Conservation (phyloP, 2,329 filamentous ascomycete genomes). For the Neonectria sp. region DNA sequence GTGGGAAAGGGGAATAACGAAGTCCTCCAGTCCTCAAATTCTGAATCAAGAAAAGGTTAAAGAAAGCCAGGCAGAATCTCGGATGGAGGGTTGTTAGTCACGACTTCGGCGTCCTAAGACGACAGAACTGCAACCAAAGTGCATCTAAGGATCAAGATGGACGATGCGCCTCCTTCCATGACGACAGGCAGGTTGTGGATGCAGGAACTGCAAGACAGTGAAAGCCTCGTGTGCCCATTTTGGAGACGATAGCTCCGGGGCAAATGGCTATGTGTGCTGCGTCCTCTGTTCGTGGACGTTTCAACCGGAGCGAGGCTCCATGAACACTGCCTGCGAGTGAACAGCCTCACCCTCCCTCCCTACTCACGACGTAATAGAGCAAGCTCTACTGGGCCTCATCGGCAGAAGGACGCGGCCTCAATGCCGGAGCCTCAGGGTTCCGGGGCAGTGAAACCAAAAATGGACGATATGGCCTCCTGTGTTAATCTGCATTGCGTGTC, state of each 20-base stretch:
- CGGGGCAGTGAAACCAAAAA: conserved; percentile 31
- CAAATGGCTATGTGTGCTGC: conserved; percentile 19
- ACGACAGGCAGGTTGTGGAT: neutral
- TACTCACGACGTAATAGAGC: neutral
- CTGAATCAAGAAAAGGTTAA: neutral
- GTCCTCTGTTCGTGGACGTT: neutral
- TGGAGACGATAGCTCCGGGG: conserved; percentile 17
- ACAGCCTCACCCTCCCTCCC: conserved; percentile 20
- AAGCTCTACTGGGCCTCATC: conserved; percentile 9
- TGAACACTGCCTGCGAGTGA: conserved; percentile 14
- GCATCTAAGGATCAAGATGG: conserved; percentile 11
- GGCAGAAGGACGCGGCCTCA: conserved; percentile 20
- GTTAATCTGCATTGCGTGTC: conserved; percentile 26
- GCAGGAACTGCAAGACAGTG: conserved; percentile 7
- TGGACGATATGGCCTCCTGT: conserved; percentile 11
- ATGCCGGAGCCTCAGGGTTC: conserved; percentile 16
- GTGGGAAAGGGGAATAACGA: neutral
- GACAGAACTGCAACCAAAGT: conserved; percentile 14
- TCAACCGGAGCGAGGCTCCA: neutral
- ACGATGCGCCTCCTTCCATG: conserved; percentile 1
- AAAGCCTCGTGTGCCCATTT: conserved; percentile 21
- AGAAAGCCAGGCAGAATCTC: conserved; percentile 14
- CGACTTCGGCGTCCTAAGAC: conserved; percentile 4
- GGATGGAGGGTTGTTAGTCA: neutral
- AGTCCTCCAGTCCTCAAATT: neutral